phyloP scores from a whole-genome alignment of 2,329 filamentous ascomycete species.

The Cryoendolithus antarcticus region DNA sequence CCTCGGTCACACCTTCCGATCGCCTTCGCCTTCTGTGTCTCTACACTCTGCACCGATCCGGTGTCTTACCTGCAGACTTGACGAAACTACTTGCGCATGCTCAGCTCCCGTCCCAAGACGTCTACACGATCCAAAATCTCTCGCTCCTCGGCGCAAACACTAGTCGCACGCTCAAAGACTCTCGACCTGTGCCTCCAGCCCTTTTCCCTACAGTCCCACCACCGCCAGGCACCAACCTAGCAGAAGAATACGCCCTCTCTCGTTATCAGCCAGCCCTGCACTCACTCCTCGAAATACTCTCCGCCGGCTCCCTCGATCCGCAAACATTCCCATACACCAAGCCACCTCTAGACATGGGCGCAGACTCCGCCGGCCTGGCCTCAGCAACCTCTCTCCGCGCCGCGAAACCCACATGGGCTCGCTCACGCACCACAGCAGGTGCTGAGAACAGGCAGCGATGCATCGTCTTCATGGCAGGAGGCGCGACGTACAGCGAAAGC shows the following conservation, averaged over 20 bases:
- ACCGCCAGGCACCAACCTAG: slow-evolving; percentile 35
- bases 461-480: slow-evolving; percentile 89
- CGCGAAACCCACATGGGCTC: slow-evolving; percentile 91
- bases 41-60: slow-evolving; percentile 76
- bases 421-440: slow-evolving; percentile 50
- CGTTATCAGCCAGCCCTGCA: slow-evolving; percentile 75
- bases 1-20: slow-evolving; percentile 57
- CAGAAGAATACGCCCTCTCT: slow-evolving; percentile 72
- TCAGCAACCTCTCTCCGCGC: slow-evolving; percentile 62
- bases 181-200: slow-evolving; percentile 50
- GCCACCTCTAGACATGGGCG: slow-evolving; percentile 47
- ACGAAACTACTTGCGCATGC: slow-evolving; percentile 75
- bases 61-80: slow-evolving; percentile 72
- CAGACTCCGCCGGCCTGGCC: slow-evolving; percentile 42
- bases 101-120: slow-evolving; percentile 60
- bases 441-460: slow-evolving; percentile 79
- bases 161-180: slow-evolving; percentile 64
- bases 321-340: slow-evolving; percentile 37
- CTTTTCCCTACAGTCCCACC: slow-evolving; percentile 59
- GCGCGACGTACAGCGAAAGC: slow-evolving; percentile 84
- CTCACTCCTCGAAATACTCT: slow-evolving; percentile 64
- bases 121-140: slow-evolving; percentile 62
- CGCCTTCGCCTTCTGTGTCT: slow-evolving; percentile 74
- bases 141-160: slow-evolving; percentile 69
- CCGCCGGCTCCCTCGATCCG: slow-evolving; percentile 29